These are phyloP conservation scores for Aureobasidium sp. DNA, from an alignment of 2,329 filamentous ascomycete species.

Conservation along the genomic window DNA sequence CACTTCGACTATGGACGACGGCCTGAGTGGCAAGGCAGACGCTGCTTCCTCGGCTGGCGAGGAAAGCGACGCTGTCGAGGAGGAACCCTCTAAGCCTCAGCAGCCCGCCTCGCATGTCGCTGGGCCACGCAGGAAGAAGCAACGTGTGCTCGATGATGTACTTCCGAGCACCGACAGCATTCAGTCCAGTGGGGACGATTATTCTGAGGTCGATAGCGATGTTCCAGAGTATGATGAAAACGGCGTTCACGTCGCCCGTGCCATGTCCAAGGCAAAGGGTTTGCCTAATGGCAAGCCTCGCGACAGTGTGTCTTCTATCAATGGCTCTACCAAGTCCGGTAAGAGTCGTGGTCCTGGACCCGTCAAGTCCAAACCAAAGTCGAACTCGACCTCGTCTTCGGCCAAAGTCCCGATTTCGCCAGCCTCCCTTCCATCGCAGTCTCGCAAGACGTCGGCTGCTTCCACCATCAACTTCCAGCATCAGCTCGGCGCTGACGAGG, in stretches of 20 bases:
- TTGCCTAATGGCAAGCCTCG: constrained; percentile 26
- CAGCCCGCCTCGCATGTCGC: constrained; percentile 20
- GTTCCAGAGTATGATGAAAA: constrained; percentile 26
- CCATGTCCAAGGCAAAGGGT: constrained; percentile 34
- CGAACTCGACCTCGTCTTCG: constrained; percentile 29
- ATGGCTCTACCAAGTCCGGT: constrained; percentile 28
- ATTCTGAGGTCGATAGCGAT: constrained; percentile 47
- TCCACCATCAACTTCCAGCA: constrained; percentile 51
- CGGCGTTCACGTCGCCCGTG: constrained; percentile 23
- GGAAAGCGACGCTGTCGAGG: constrained; percentile 66
- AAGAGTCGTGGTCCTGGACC: constrained; percentile 31
- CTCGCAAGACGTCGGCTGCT: constrained; percentile 66
- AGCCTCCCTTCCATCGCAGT: constrained; percentile 55
- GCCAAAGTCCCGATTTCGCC: constrained; percentile 42
- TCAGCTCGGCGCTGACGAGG: constrained; percentile 55
- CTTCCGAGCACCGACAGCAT: constrained; percentile 48
- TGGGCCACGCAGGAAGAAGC: constrained; percentile 27
- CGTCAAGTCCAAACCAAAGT: constrained; percentile 45
- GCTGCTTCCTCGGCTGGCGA: constrained; percentile 59
- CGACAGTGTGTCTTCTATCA: constrained; percentile 21
- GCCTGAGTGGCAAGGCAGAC: constrained; percentile 83
- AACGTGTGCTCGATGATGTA: constrained; percentile 38
- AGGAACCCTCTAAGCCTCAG: constrained; percentile 39
- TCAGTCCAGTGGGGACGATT: constrained; percentile 53
- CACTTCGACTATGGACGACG: constrained; percentile 86